A percentile compares a stretch with the other conserved stretches of the same genome.
phyloP scores from a whole-genome alignment of 2,329 filamentous ascomycete genomes.

The Fusarium chaquense region DNA sequence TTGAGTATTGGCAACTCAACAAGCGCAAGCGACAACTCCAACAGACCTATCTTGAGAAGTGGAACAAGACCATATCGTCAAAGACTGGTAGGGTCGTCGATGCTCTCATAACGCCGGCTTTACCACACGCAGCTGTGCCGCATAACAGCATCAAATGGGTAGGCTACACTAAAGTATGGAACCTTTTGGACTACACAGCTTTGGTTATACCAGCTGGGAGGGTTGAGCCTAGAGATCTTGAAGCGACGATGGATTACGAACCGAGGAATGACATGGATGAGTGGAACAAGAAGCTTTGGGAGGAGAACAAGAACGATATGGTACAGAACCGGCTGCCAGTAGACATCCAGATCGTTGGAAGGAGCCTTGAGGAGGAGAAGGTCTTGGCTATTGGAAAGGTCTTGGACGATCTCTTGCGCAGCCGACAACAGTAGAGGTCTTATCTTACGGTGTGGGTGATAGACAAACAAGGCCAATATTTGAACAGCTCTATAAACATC shows the following conservation, averaged over 20 bases:
- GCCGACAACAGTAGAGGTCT: fast-evolving
- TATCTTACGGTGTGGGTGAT: fast-evolving
- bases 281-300: conserved; percentile 29
- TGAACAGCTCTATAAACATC: not conserved
- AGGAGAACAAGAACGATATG: conserved; percentile 11
- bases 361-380: conserved; percentile 33
- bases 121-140: conserved; percentile 69
- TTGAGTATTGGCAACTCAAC: conserved; percentile 76
- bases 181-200: conserved; percentile 48
- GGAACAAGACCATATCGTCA: conserved; percentile 60
- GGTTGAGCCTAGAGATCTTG: conserved; percentile 3
- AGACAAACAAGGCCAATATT: not conserved
- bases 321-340: conserved; percentile 9
- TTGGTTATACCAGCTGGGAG: conserved; percentile 44
- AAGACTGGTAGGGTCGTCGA: conserved; percentile 63
- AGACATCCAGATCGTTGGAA: conserved; percentile 28
- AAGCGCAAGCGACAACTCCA: conserved; percentile 61
- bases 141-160: conserved; percentile 58
- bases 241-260: not conserved
- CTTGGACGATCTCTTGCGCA: conserved; percentile 10
- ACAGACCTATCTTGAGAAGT: conserved; percentile 66
- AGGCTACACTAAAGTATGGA: conserved; percentile 56
- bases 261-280: conserved; percentile 18
- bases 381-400: conserved; percentile 27
- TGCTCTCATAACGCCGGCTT: conserved; percentile 67